phyloP scores from a whole-genome alignment of 73 alveolate species.

The Durusdinium trenchii region DNA sequence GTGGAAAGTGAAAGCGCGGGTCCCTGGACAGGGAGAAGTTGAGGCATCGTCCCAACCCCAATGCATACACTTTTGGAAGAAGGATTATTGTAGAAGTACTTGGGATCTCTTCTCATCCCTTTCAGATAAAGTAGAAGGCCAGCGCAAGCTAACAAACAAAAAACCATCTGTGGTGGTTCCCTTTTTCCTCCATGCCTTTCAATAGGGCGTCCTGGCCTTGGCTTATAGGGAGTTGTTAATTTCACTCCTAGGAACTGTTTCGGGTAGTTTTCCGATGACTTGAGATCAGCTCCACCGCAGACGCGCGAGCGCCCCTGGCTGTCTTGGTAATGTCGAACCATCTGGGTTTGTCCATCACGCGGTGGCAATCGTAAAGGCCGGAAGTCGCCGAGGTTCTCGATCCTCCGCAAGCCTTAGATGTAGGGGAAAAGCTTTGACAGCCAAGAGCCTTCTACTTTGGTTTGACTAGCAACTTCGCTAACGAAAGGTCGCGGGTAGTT shows the following conservation, averaged over 20 bases:
- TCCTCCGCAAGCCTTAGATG: background rate
- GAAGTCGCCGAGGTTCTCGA: no score
- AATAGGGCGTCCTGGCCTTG: no score
- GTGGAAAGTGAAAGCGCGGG: background rate
- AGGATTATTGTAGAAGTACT: background rate
- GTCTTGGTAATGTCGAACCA: no score
- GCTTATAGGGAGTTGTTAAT: no score
- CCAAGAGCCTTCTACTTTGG: background rate
- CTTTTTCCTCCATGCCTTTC: no score
- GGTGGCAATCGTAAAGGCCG: no score
- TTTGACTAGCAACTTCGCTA: background rate
- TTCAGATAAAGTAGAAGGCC: background rate
- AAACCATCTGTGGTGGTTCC: no score
- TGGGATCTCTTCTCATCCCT: background rate
- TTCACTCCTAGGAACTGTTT: no score
- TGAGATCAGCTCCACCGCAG: no score
- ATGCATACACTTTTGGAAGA: background rate
- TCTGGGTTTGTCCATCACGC: no score
- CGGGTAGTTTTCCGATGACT: no score
- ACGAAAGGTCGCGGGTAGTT: background rate
- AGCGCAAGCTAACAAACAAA: background rate
- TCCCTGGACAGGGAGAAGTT: background rate
- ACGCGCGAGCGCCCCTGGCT: no score
- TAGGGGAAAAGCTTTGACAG: background rate
- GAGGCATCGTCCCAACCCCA: background rate